Evolutionary conservation across 805 yeast species (phyloP), one percentile per base, ranked within the genome.

Genomic region (Kregervanrija fluxuum): DNA sequence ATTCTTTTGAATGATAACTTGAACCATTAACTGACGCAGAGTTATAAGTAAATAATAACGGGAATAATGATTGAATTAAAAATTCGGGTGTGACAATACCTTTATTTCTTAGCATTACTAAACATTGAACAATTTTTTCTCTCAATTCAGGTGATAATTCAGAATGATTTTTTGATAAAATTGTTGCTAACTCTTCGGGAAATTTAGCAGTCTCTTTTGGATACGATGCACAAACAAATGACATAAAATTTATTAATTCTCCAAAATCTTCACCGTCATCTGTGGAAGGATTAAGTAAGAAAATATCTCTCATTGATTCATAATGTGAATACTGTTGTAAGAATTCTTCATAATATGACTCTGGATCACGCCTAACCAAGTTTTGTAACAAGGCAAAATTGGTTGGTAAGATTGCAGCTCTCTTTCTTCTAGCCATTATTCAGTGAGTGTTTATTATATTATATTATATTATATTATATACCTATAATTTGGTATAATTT

Each of bases 371-470:
- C 54, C 90, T 83, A 9, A 93, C 95, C 51, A 93, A 73, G 63
- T 93, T 93, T 67, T 93, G 99, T 48, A 93, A 68, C 50, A 91
- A 69, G 34, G 95, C 90, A 60, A 93, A 85, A 65, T 93, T 93
- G 14, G 89, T 85, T 10, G 98, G 98, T 60, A 91, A 70, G 46
- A 90, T 75, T 38, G 97, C 96, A 28, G 96, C 93, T 75, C 96
- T 85, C 67, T 85, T 81, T 63, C 81, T 76, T 65, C 82, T 86
- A 33, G 77, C 95, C 98, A 91, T 91, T 16, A 2, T 45, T 17
- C 12, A 14, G 15, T 30, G 10, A 22, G 6, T 22, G 22, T n/a
- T n/a, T n/a, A n/a, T n/a, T n/a, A n/a, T n/a, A n/a, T n/a, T n/a
- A n/a, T n/a, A n/a, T 17, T 17, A 17, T 17, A 17, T 5, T 22